Evolutionary conservation across 2,329 filamentous ascomycete species (phyloP), one percentile per base, ranked within the genome.

Genomic region (Orbilia oligospora): DNA sequence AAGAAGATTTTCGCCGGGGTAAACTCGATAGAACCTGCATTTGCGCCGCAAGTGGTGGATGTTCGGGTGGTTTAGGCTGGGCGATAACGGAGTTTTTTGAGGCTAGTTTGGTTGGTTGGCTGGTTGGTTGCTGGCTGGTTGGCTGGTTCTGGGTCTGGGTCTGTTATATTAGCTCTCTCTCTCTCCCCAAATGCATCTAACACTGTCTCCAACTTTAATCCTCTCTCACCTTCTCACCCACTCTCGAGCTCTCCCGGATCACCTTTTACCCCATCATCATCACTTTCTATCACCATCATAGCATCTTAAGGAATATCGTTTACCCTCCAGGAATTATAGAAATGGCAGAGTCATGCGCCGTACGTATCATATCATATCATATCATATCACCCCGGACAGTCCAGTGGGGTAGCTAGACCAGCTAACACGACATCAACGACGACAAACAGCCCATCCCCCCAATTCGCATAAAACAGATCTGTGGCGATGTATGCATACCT

Each of bases 401-500:
- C 12, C 53, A 61, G 71, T 75, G 71, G 71, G 71, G 71, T 69
- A 67, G 33, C 49, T 56, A 63, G 27, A 30, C 27, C 27, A 30
- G 53, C 55, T 49, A 49, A 48, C 36, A 44, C 51, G 24, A 48
- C 53, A 41, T 22, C 70, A 5, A 36, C 30, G 18, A 33, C 16
- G 8, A 38, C 27, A 6, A 30, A 30, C 56, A 95, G 92, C 93
- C 93, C 78, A 88, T 97, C 82, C 88, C 92, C 77, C 88, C 90
- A 82, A 91, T 90, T 83, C 88, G 93, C 81, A 89, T 97, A 81
- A 92, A 91, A 86, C 92, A 96, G 87, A 95, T 97, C 84, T 91
- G 92, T 82, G 90, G 89, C 84, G 92, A 95, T 87, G 93, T 95
- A 88, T 83, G 89, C 71, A 75, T n/a, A n/a, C n/a, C n/a, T n/a